Evolutionary conservation across 257 asterid genomes (phyloP).

Genomic region (Solanum pimpinellifolium): DNA sequence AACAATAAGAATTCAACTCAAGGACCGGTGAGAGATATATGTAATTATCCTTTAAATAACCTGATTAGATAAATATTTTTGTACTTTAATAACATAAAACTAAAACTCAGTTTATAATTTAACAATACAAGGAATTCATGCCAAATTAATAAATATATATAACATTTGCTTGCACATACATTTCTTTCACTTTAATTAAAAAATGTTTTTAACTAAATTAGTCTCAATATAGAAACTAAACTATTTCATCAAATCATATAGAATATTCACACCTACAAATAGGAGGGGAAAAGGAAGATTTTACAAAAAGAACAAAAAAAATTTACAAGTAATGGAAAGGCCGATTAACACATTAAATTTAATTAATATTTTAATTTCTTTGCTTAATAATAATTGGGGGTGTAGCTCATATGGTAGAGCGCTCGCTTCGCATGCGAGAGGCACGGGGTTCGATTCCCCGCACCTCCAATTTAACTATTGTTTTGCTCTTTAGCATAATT

Average conservation of each 20-base stretch:
- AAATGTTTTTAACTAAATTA: no score
- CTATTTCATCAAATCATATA: background rate
- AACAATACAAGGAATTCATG: no score
- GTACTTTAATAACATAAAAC: no score
- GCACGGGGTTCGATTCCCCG: slow-evolving; percentile 99
- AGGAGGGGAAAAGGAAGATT: background rate
- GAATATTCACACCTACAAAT: background rate
- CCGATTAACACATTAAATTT: background rate
- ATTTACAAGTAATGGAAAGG: background rate
- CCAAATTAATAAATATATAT: no score
- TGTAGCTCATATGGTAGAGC: slow-evolving; percentile 28
- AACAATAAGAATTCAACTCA: no score
- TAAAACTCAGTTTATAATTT: background rate
- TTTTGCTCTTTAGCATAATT: no score
- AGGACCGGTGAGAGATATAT: no score
- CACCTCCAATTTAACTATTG: slow-evolving; percentile 36
- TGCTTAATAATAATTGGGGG: background rate
- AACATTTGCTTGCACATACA: background rate
- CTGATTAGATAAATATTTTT: no score
- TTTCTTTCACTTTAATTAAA: background rate
- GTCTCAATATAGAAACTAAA: background rate
- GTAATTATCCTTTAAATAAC: no score
- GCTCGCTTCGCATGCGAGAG: slow-evolving; percentile 99
- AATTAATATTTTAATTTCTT: background rate
- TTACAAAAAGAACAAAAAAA: no score